These are phyloP conservation scores for Pythium rishiriense DNA, from an alignment of 352 stramenopile genomes.

Conservation along the genomic window DNA sequence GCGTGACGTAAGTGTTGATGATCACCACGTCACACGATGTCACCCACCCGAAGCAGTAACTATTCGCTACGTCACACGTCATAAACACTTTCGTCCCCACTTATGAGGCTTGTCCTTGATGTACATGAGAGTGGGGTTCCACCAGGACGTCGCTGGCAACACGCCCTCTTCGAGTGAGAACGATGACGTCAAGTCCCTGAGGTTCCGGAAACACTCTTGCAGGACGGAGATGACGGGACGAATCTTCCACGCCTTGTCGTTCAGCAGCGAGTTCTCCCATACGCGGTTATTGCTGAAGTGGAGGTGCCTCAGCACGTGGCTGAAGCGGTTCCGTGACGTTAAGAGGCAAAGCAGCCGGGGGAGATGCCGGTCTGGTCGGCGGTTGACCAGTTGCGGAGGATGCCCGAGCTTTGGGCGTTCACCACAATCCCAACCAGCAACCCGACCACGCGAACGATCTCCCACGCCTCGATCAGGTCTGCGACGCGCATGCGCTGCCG, in stretches of 20 bases:
- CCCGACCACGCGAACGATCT: constrained; percentile 24
- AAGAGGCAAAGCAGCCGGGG: not conserved
- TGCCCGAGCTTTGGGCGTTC: constrained; percentile 15
- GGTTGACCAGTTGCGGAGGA: constrained; percentile 30
- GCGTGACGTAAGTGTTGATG: constrained; percentile 25
- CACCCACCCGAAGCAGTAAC: constrained; percentile 22
- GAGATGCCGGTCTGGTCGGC: constrained; percentile 13
- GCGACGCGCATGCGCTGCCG: constrained; percentile 16
- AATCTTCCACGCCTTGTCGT: constrained; percentile 14
- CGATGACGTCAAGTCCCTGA: not conserved
- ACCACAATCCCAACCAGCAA: constrained; percentile 30
- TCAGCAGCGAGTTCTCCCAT: too few relatives aligned
- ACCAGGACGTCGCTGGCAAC: constrained; percentile 21
- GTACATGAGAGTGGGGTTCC: constrained; percentile 36
- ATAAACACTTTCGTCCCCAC: constrained; percentile 41
- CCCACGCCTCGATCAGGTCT: constrained; percentile 7
- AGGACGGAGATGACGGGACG: not conserved
- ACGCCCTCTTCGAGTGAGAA: constrained; percentile 42
- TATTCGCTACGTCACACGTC: constrained; percentile 23
- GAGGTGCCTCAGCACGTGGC: not conserved
- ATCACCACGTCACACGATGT: constrained; percentile 6
- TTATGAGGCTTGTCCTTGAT: constrained; percentile 38
- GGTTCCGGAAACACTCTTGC: not conserved
- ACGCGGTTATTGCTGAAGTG: constrained; percentile 9
- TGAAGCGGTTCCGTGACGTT: constrained; percentile 4